These are phyloP conservation scores for Candida frijolesensis DNA, from an alignment of 1,139 yeast genomes.

Conservation along the genomic window DNA sequence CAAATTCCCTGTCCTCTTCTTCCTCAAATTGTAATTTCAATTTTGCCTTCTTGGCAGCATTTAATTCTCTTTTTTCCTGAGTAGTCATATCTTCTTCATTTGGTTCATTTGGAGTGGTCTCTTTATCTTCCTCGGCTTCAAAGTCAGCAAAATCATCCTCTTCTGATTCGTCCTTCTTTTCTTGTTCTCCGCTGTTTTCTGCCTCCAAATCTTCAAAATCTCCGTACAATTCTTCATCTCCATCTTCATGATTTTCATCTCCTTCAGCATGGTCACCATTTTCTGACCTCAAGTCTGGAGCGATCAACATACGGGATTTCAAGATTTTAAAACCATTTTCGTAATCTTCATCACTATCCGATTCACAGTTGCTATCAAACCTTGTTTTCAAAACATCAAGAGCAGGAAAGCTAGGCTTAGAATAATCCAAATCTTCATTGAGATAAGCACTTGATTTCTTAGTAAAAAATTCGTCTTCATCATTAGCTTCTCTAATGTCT, in stretches of 20 bases:
- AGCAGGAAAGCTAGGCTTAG: slow-evolving; percentile 42
- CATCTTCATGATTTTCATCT: slow-evolving; percentile 35
- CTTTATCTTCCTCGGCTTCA: slow-evolving; percentile 50
- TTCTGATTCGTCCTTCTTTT: slow-evolving; percentile 11
- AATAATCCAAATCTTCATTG: slow-evolving; percentile 34
- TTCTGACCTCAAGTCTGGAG: slow-evolving; percentile 52
- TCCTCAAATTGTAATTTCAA: slow-evolving; percentile 87
- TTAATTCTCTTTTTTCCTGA: slow-evolving; percentile 72
- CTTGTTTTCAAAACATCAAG: slow-evolving; percentile 53
- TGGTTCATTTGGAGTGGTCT: slow-evolving; percentile 35
- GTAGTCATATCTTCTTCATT: slow-evolving; percentile 50
- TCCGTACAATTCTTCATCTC: slow-evolving; percentile 63
- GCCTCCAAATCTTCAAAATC: slow-evolving; percentile 80
- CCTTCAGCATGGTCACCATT: slow-evolving; percentile 43
- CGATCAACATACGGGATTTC: slow-evolving; percentile 64
- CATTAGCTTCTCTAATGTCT: slow-evolving; percentile 55
- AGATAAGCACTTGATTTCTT: slow-evolving; percentile 43
- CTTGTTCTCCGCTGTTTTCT: slow-evolving; percentile 28
- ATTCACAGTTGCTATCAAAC: slow-evolving; percentile 47
- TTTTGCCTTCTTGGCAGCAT: slow-evolving; percentile 89
- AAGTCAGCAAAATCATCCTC: slow-evolving; percentile 54
- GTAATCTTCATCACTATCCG: slow-evolving; percentile 38
- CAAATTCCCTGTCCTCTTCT: slow-evolving; percentile 79
- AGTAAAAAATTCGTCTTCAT: slow-evolving; percentile 53
- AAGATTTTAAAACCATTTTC: slow-evolving; percentile 51